Conservation (phyloP, 352 stramenopile species). For the Phytophthora sansomeana region DNA sequence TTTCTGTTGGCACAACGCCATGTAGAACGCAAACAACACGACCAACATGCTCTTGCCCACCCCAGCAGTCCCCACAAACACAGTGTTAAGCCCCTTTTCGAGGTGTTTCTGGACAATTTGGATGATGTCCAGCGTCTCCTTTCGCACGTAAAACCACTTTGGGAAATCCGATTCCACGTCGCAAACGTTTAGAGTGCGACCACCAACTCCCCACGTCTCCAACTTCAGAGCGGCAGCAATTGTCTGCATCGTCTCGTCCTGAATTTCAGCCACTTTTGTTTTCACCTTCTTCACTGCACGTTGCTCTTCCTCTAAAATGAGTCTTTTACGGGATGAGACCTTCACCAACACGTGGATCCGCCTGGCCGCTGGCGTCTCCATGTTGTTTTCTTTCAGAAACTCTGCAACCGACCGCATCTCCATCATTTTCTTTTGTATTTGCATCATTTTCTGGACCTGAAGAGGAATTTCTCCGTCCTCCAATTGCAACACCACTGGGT, state of each 20-base stretch:
- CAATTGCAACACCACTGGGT: no score
- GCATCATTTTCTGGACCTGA: no score
- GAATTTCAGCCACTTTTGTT: slow-evolving; percentile 13
- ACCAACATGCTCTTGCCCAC: slow-evolving; percentile 44
- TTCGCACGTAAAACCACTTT: slow-evolving; percentile 43
- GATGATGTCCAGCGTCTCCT: slow-evolving; percentile 40
- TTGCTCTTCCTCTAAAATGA: no score
- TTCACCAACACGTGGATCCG: no score
- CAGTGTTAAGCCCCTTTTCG: slow-evolving; percentile 19
- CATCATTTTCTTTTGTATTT: no score
- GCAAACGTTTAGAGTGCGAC: slow-evolving; percentile 30
- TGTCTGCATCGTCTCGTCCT: slow-evolving; percentile 7
- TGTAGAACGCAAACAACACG: slow-evolving; percentile 42
- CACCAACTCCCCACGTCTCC: slow-evolving; percentile 30
- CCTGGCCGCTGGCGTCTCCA: no score
- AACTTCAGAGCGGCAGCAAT: slow-evolving; percentile 24
- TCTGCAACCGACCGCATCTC: no score
- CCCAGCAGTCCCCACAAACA: slow-evolving; percentile 39
- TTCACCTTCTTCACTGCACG: slow-evolving; percentile 29
- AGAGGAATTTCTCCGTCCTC: no score
- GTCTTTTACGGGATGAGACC: no score
- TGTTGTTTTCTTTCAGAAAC: no score
- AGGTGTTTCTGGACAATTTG: slow-evolving; percentile 29
- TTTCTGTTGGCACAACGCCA: slow-evolving; percentile 38
- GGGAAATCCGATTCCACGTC: slow-evolving; percentile 40